Evolutionary conservation across 345 rosid genomes (phyloP).

Genomic region (Gossypium longicalyx): DNA sequence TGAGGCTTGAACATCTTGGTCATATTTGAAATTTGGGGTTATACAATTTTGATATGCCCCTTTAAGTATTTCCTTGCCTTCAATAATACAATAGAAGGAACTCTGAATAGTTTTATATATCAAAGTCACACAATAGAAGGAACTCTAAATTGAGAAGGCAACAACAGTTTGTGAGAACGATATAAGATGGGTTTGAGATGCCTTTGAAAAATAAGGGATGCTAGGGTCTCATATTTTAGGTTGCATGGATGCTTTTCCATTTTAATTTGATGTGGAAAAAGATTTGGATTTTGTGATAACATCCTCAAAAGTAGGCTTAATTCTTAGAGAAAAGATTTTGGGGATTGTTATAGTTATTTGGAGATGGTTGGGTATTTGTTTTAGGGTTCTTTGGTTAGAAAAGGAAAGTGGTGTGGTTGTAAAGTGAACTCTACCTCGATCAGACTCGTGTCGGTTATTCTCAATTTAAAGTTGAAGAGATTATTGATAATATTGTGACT

Average conservation of each 20-base stretch:
- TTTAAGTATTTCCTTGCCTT: neutral
- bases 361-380: neutral
- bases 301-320: neutral
- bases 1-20: neutral
- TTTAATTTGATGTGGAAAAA: neutral
- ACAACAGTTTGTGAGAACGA: neutral
- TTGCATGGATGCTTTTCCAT: neutral
- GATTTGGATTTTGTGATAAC: neutral
- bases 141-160: neutral
- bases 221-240: neutral
- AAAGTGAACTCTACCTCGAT: neutral
- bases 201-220: neutral
- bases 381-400: neutral
- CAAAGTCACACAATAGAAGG: neutral
- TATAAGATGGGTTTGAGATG: neutral
- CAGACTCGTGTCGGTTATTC: neutral
- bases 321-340: neutral
- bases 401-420: neutral
- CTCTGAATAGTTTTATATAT: neutral
- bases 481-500: neutral
- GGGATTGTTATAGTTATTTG: neutral
- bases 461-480: neutral
- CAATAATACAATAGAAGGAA: neutral
- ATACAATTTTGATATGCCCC: neutral
- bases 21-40: neutral